These are phyloP conservation scores for Panellus pusillus DNA, from an alignment of 768 basidiomycete species.

Conservation along the genomic window DNA sequence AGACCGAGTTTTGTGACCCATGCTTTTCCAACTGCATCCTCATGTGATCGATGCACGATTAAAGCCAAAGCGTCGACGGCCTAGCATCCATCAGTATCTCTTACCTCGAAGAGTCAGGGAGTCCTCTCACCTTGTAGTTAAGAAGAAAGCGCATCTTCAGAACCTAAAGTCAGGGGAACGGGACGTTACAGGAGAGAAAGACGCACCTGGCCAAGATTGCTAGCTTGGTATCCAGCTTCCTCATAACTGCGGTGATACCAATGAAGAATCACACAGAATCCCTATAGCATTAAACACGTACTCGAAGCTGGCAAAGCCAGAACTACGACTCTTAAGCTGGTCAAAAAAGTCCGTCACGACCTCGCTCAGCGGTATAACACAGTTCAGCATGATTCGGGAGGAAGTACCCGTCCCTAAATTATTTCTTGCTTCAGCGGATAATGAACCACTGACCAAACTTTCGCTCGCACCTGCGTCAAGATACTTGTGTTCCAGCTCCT, in stretches of 20 bases:
- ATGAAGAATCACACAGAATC: not conserved
- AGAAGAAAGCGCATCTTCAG: constrained; percentile 85
- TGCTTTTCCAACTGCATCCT: constrained; percentile 68
- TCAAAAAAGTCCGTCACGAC: constrained; percentile 97
- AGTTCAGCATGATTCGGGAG: constrained; percentile 77
- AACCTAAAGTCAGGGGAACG: not conserved
- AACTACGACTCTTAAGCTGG: constrained; percentile 88
- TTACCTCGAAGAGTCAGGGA: not conserved
- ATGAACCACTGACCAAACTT: not conserved
- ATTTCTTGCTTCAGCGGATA: not conserved
- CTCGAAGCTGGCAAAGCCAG: constrained; percentile 92
- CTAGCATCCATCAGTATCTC: constrained; percentile 39
- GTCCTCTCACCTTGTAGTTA: constrained; percentile 41
- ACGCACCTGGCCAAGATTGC: constrained; percentile 79
- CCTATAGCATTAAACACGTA: constrained; percentile 36
- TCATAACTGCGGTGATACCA: constrained; percentile 67
- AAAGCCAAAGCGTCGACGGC: constrained; percentile 92
- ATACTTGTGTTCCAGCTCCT: constrained; percentile 81
- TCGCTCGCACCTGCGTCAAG: constrained; percentile 52
- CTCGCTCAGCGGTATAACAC: constrained; percentile 84
- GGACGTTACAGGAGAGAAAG: not conserved
- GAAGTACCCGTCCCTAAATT: constrained; percentile 42
- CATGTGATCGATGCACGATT: constrained; percentile 82
- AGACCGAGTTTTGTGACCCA: constrained; percentile 94
- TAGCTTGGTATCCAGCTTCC: constrained; percentile 83